Evolutionary conservation across 2,329 filamentous ascomycete genomes (phyloP).

Genomic region (Hymenoscyphus salicellus): DNA sequence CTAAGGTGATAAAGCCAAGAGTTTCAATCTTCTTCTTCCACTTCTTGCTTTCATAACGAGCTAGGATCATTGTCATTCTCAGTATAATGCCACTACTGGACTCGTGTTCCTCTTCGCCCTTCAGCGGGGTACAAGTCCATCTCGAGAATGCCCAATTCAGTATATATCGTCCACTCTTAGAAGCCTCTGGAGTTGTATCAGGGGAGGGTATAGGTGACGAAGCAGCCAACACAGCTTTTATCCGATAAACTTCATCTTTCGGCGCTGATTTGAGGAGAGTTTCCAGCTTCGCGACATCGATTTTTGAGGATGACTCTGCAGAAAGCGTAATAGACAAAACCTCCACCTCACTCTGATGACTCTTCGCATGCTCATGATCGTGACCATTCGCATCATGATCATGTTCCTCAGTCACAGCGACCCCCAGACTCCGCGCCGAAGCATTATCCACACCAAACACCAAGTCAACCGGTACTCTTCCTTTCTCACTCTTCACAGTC

Average conservation of each 20-base stretch:
- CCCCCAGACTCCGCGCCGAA: conserved; percentile 57
- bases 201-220: conserved; percentile 49
- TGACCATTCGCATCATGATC: conserved; percentile 55
- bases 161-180: conserved; percentile 64
- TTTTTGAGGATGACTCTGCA: conserved; percentile 39
- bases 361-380: conserved; percentile 40
- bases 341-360: conserved; percentile 81
- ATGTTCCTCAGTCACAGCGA: conserved; percentile 33
- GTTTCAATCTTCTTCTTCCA: conserved; percentile 72
- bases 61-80: conserved; percentile 73
- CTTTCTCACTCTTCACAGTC: conserved; percentile 80
- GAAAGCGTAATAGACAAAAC: conserved; percentile 78
- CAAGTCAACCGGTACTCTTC: conserved; percentile 72
- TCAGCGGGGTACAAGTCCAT: conserved; percentile 79
- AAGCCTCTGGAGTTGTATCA: conserved; percentile 41
- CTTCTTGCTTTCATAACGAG: conserved; percentile 68
- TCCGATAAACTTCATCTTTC: conserved; percentile 93
- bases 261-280: conserved; percentile 68
- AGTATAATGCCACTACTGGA: conserved; percentile 55
- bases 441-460: conserved; percentile 86
- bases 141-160: conserved; percentile 97
- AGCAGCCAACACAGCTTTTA: conserved; percentile 68
- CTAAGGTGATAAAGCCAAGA: conserved; percentile 52
- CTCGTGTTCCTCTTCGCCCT: conserved; percentile 49
- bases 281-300: conserved; percentile 61